Evolutionary conservation across 2,329 filamentous ascomycete species (phyloP).

Genomic region (Ophiocordyceps unilateralis): DNA sequence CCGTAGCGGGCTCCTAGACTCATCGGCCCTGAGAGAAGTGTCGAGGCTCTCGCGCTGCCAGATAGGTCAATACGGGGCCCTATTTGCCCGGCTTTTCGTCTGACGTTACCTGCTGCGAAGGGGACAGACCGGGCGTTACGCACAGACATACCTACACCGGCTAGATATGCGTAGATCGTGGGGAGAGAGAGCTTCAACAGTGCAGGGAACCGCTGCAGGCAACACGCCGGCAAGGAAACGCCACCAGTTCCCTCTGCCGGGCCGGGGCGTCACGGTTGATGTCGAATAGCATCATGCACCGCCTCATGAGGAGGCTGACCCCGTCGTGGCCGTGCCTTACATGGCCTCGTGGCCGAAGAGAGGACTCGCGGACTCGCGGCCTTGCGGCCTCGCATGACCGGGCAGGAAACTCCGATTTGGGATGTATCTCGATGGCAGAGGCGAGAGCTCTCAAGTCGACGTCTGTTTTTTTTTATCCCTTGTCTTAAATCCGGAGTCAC

Average conservation of each 20-base stretch:
- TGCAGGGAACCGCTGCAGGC: not conserved
- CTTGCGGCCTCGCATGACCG: constrained; percentile 10
- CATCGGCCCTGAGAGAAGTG: not conserved
- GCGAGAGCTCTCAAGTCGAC: constrained; percentile 5
- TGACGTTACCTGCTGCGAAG: not conserved
- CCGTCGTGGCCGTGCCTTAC: constrained; percentile 10
- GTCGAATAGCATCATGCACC: not conserved
- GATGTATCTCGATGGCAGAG: constrained; percentile 11
- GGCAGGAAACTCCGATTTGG: constrained; percentile 9
- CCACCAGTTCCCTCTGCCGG: not conserved
- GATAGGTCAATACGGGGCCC: not conserved
- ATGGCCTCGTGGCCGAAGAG: constrained; percentile 11
- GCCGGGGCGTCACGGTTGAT: too few species aligned
- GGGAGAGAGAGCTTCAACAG: not conserved
- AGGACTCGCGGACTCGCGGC: constrained; percentile 3
- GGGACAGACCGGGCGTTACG: not conserved
- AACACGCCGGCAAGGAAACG: not conserved
- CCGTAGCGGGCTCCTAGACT: not conserved
- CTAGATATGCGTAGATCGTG: not conserved
- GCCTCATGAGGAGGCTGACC: constrained; percentile 6
- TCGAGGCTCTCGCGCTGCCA: not conserved
- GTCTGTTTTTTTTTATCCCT: constrained; percentile 5
- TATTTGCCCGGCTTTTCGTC: not conserved
- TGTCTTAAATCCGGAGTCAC: constrained; percentile 21
- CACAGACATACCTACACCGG: not conserved